These are phyloP conservation scores for Excoecaria agallocha DNA, from an alignment of 345 rosid genomes.

Conservation along the genomic window DNA sequence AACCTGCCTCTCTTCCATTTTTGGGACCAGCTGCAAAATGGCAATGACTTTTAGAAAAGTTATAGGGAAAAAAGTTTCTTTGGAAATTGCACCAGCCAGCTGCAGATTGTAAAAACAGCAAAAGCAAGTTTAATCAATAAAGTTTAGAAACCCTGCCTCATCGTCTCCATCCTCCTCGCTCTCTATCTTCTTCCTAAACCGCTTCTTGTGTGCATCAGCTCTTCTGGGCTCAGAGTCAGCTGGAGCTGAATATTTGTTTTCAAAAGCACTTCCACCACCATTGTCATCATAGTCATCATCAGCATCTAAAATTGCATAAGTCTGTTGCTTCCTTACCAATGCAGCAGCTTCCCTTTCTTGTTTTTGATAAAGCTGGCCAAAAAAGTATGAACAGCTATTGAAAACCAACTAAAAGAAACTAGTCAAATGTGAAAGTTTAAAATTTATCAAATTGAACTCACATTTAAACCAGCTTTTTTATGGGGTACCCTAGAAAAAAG, in stretches of 20 bases:
- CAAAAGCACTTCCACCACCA: constrained; percentile 23
- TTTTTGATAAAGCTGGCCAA: constrained; percentile 63
- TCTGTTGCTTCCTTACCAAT: constrained; percentile 66
- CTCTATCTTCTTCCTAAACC: constrained; percentile 80
- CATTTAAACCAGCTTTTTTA: constrained; percentile 44
- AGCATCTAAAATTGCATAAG: constrained; percentile 71
- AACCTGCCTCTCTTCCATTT: constrained; percentile 40
- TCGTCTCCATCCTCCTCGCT: constrained; percentile 65
- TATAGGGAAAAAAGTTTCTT: constrained; percentile 10
- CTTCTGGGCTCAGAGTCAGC: constrained; percentile 41
- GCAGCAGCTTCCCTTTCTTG: constrained; percentile 86
- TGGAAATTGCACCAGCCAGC: constrained; percentile 19
- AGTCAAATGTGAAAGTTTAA: not conserved
- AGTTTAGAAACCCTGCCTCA: constrained; percentile 56
- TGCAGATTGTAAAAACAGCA: constrained; percentile 22
- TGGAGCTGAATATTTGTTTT: constrained; percentile 27
- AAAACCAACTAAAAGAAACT: not conserved
- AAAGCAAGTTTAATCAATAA: too few relatives aligned
- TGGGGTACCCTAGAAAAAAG: constrained; percentile 58
- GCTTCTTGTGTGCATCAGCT: constrained; percentile 49
- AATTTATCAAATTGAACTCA: constrained; percentile 34
- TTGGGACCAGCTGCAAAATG: constrained; percentile 50
- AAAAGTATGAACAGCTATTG: not conserved
- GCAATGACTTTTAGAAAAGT: constrained; percentile 10
- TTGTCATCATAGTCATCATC: constrained; percentile 66